These are phyloP conservation scores for Erucastrum elatum DNA, from an alignment of 345 rosid species.

Conservation along the genomic window DNA sequence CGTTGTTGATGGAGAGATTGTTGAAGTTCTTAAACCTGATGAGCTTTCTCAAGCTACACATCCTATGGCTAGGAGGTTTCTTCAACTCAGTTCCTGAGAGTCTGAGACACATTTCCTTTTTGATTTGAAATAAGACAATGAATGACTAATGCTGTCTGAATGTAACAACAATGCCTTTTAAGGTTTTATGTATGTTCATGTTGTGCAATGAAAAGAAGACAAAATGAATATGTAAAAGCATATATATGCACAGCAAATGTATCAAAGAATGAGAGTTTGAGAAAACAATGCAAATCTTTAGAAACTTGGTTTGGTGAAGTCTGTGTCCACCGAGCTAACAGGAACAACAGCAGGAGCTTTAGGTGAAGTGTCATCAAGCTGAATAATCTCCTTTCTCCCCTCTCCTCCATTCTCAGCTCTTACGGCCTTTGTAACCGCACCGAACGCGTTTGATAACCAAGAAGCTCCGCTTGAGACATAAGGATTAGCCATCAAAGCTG, in stretches of 20 bases:
- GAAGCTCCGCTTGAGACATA: conserved; percentile 75
- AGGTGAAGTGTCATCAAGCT: conserved; percentile 36
- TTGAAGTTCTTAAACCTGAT: conserved; percentile 70
- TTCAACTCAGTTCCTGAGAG: conserved; percentile 49
- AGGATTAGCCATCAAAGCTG: conserved; percentile 85
- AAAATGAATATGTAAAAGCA: conserved; percentile 13
- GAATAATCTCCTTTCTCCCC: conserved; percentile 65
- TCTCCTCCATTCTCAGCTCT: conserved; percentile 71
- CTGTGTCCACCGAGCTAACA: conserved; percentile 28
- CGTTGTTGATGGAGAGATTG: conserved; percentile 74
- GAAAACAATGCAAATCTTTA: neutral
- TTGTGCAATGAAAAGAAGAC: neutral
- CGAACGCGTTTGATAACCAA: conserved; percentile 84
- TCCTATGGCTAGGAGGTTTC: conserved; percentile 79
- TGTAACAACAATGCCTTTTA: conserved; percentile 10
- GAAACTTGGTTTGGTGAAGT: conserved; percentile 16
- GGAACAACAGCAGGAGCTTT: conserved; percentile 39
- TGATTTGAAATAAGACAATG: too few relatives aligned
- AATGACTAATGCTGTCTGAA: neutral
- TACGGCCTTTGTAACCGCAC: conserved; percentile 76
- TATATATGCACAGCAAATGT: conserved; percentile 21
- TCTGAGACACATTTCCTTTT: too few relatives aligned
- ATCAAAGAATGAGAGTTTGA: conserved; percentile 16
- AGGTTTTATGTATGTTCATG: conserved; percentile 2
- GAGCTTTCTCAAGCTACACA: conserved; percentile 68